phyloP scores from a whole-genome alignment of 192 early-diverging fungal genomes.

The Umbelopsis sp. region DNA sequence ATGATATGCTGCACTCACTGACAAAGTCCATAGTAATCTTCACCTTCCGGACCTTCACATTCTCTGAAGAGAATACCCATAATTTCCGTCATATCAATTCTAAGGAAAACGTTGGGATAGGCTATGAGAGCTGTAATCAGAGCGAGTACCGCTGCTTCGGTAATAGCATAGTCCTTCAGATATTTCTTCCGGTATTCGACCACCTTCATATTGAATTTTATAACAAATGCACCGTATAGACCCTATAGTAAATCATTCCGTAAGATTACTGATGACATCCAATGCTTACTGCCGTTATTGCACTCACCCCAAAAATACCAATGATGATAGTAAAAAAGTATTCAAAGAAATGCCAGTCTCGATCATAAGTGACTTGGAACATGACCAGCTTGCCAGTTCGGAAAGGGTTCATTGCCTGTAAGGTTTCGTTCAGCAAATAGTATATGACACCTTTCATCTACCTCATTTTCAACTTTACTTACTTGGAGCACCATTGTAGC shows the following conservation, averaged over 20 bases:
- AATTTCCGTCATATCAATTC: slow-evolving; percentile 87
- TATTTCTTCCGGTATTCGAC: slow-evolving; percentile 71
- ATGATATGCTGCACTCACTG: slow-evolving; percentile 36
- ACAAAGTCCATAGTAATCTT: slow-evolving; percentile 67
- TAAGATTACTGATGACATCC: neutral
- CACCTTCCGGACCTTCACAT: slow-evolving; percentile 56
- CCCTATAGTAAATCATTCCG: slow-evolving; percentile 46
- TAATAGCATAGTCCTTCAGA: slow-evolving; percentile 64
- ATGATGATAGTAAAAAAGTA: slow-evolving; percentile 77
- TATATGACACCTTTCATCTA: neutral
- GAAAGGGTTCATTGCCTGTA: slow-evolving; percentile 86
- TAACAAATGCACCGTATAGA: slow-evolving; percentile 77
- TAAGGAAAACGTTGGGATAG: slow-evolving; percentile 72
- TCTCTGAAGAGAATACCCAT: slow-evolving; percentile 75
- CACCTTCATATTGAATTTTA: slow-evolving; percentile 70
- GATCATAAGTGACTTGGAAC: slow-evolving; percentile 92
- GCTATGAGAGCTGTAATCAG: slow-evolving; percentile 67
- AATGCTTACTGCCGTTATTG: neutral
- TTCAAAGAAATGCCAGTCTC: slow-evolving; percentile 96
- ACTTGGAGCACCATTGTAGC: slow-evolving; percentile 88
- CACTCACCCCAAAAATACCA: slow-evolving; percentile 75
- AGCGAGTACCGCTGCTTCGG: slow-evolving; percentile 65
- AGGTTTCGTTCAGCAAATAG: neutral
- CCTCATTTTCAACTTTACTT: neutral
- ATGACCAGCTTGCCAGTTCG: slow-evolving; percentile 95